These are phyloP conservation scores for Glycine soja DNA, from an alignment of 306 rosid species.

Conservation along the genomic window DNA sequence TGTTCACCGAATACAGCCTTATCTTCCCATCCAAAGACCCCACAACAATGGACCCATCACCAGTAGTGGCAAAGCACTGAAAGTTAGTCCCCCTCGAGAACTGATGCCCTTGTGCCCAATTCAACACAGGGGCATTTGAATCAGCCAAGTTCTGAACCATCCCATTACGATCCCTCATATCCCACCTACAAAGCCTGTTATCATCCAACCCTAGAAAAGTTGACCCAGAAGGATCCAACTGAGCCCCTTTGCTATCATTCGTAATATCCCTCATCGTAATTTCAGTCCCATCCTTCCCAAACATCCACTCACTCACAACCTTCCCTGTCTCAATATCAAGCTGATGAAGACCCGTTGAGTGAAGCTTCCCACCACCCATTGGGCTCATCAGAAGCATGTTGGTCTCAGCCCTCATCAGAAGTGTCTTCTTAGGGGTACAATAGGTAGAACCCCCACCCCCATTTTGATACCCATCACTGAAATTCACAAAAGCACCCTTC, in stretches of 20 bases:
- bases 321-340: constrained; percentile 93
- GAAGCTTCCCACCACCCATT: constrained; percentile 70
- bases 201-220: constrained; percentile 97
- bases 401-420: constrained; percentile 93
- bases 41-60: constrained; percentile 95
- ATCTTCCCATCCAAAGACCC: constrained; percentile 98
- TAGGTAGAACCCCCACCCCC: constrained; percentile 29
- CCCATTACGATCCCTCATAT: constrained; percentile 95
- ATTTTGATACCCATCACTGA: constrained; percentile 56
- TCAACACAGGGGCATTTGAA: constrained; percentile 68
- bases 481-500: constrained; percentile 86
- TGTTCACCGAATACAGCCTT: constrained; percentile 76
- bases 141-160: constrained; percentile 85
- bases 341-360: constrained; percentile 83
- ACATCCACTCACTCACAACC: constrained; percentile 91
- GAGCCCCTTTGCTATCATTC: constrained; percentile 91
- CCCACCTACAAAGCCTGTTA: constrained; percentile 98
- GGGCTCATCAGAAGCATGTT: constrained; percentile 99
- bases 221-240: constrained; percentile 92
- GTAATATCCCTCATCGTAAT: constrained; percentile 93
- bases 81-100: constrained; percentile 94
- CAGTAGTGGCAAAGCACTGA: constrained; percentile 96
- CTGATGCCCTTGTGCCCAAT: constrained; percentile 97
- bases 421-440: constrained; percentile 82
- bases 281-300: constrained; percentile 91